Evolutionary conservation across 2,329 filamentous ascomycete species (phyloP).

Genomic region (Zelopaecilomyces penicillatus): DNA sequence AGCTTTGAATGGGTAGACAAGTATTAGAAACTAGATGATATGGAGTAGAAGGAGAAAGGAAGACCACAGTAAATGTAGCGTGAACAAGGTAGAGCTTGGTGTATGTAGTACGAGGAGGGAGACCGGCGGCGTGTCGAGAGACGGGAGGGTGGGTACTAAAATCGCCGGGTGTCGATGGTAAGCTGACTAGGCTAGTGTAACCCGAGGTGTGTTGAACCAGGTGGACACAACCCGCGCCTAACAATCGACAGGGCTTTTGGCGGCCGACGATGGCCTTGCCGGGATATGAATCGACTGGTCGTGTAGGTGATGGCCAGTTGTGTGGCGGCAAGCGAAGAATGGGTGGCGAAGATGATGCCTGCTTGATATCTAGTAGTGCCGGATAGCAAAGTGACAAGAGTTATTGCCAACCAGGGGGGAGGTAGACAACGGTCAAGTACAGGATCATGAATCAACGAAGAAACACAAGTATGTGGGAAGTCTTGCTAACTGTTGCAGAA

Average conservation of each 20-base stretch:
- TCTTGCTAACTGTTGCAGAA: background rate
- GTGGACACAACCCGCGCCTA: conserved; percentile 7
- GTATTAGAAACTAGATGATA: conserved; percentile 1
- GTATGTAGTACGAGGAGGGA: conserved; percentile 6
- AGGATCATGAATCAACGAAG: no score
- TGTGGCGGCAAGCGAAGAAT: conserved; percentile 5
- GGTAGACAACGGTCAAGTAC: no score
- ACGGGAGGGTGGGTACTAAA: conserved; percentile 9
- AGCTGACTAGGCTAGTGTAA: conserved; percentile 13
- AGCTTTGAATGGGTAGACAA: background rate
- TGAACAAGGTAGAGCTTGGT: conserved; percentile 7
- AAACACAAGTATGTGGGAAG: no score
- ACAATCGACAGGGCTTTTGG: conserved; percentile 6
- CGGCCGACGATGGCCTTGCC: conserved; percentile 7
- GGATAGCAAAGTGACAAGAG: no score
- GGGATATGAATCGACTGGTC: conserved; percentile 6
- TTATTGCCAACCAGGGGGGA: no score
- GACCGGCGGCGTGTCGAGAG: conserved; percentile 7
- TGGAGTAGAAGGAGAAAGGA: conserved; percentile 1
- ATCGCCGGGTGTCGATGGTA: conserved; percentile 9
- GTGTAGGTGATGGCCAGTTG: background rate
- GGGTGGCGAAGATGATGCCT: conserved; percentile 8
- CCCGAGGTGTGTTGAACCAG: conserved; percentile 4
- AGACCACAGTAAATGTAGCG: conserved; percentile 1
- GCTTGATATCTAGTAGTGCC: no score